Percentiles rank a stretch among this genome's conserved stretches.
phyloP scores from a whole-genome alignment of 805 yeast species.

The Torulaspora quercuum region DNA sequence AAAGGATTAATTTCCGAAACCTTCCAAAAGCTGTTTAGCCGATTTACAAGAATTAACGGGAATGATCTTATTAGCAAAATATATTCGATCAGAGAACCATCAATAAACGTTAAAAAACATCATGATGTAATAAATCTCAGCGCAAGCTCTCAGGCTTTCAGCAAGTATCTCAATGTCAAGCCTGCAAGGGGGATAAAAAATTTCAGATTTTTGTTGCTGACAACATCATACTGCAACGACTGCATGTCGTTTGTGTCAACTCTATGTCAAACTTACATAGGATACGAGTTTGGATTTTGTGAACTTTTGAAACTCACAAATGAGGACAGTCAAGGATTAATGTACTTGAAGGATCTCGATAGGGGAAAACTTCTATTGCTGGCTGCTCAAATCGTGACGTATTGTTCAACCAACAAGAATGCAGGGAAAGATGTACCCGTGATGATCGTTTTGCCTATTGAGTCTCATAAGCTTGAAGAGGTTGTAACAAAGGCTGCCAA shows the following conservation, averaged over 20 bases:
- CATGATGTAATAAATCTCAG: constrained; percentile 41
- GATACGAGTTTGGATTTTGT: constrained; percentile 37
- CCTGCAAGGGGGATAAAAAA: constrained; percentile 51
- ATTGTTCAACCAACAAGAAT: constrained; percentile 33
- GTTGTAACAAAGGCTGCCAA: constrained; percentile 45
- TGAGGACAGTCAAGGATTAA: constrained; percentile 31
- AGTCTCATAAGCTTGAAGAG: constrained; percentile 37
- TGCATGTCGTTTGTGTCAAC: constrained; percentile 32
- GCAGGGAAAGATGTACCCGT: constrained; percentile 29
- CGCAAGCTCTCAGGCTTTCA: constrained; percentile 46
- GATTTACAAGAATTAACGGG: constrained; percentile 29
- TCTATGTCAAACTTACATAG: constrained; percentile 33
- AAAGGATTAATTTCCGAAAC: constrained; percentile 26
- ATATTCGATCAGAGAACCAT: constrained; percentile 27
- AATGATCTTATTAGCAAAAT: constrained; percentile 27
- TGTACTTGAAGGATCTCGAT: constrained; percentile 30
- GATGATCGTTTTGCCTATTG: constrained; percentile 32
- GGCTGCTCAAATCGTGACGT: constrained; percentile 43
- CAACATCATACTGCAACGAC: constrained; percentile 31
- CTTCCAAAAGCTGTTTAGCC: constrained; percentile 22
- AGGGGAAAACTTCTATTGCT: constrained; percentile 50
- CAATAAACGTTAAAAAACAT: constrained; percentile 32
- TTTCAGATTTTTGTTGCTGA: constrained; percentile 50
- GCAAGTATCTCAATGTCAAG: constrained; percentile 59
- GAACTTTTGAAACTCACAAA: constrained; percentile 32